Base-by-base conservation (phyloP, 2,329 filamentous ascomycete species). In the Coniochaeta prunicola region DNA sequence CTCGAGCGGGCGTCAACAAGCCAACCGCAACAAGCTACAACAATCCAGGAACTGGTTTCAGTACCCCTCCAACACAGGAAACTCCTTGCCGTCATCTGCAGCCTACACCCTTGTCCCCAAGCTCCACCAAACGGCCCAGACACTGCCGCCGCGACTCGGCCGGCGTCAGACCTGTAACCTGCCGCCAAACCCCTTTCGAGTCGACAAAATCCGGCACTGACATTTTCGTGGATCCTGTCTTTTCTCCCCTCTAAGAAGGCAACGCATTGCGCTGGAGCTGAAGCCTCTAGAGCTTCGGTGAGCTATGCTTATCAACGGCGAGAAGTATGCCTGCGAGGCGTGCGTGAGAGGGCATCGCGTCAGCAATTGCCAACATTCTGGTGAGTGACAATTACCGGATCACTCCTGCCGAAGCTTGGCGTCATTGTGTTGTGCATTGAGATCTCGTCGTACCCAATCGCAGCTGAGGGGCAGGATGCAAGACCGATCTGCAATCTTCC, bases 341-440 rank as follows among this genome's bases (percentile, higher is more conserved):
- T 99, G 94, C 79, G 92, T 99, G 73, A 90, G 94, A 76, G 94
- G 94, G 72, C 94, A 99, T 80, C 91, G 94, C 73, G 94, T 99
- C 73, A 97, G 92, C 88, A 96, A 94, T 74, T 99, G 94, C 81
- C 91, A 93, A 75, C 94, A 99, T 76, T 84, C 86, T 74, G 92
- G 92, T 96, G 85, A 80, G 90, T 83, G 63, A 67, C 69, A 67
- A 68, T 68, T 42, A 54, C 64, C n/a, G 24, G 53, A 21, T 34
- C 19, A 17, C 21, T 34, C 15, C 30, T 53, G 26, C 28, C 24
- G 3, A n/a, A 33, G 30, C n/a, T 53, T 53, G 50, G 50, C 50
- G 30, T n/a, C 19, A 30, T 53, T n/a, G 12, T 53, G n/a, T n/a
- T n/a, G 50, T 24, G 53, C 4, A 50, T 30, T 50, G 45, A 21